A percentile compares a stretch with the other conserved stretches of the same genome.
Evolutionary conservation across 2,329 filamentous ascomycete species (phyloP).

Genomic region (Talaromyces amestolkiae): DNA sequence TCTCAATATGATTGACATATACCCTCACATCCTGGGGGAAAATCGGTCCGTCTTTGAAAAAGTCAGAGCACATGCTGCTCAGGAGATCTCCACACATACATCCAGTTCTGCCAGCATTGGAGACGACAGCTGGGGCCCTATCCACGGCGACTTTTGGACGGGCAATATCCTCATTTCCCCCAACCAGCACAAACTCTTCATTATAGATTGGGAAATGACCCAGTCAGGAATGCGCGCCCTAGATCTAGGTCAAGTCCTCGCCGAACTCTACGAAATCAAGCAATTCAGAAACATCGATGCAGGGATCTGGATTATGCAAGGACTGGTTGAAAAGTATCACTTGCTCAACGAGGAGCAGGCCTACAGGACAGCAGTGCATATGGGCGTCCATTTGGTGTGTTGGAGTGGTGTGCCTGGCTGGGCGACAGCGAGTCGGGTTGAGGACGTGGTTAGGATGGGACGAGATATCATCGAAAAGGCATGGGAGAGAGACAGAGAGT

Average conservation of each 20-base stretch:
- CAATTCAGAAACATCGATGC: constrained; percentile 13
- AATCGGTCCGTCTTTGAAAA: constrained; percentile 11
- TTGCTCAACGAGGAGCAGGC: constrained; percentile 2
- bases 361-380: constrained; percentile 11
- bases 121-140: constrained; percentile 7
- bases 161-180: constrained; percentile 13
- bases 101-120: background rate
- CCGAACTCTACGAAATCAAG: constrained; percentile 15
- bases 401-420: constrained; percentile 15
- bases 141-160: constrained; percentile 19
- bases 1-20: background rate
- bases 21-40: constrained; percentile 9
- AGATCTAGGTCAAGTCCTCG: constrained; percentile 15
- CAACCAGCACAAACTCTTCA: background rate
- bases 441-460: constrained; percentile 12
- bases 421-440: constrained; percentile 1
- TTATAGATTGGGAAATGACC: constrained; percentile 17
- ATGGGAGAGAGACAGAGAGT: constrained; percentile 14
- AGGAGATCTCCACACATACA: background rate
- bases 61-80: constrained; percentile 3
- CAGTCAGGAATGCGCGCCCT: constrained; percentile 14
- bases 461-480: constrained; percentile 11
- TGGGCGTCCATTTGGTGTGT: constrained; percentile 19
- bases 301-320: constrained; percentile 12
- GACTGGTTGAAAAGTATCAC: constrained; percentile 1